Evolutionary conservation across 192 early-diverging fungal genomes (phyloP), one percentile per base, ranked within the genome.

Genomic region (Entomortierella lignicola): DNA sequence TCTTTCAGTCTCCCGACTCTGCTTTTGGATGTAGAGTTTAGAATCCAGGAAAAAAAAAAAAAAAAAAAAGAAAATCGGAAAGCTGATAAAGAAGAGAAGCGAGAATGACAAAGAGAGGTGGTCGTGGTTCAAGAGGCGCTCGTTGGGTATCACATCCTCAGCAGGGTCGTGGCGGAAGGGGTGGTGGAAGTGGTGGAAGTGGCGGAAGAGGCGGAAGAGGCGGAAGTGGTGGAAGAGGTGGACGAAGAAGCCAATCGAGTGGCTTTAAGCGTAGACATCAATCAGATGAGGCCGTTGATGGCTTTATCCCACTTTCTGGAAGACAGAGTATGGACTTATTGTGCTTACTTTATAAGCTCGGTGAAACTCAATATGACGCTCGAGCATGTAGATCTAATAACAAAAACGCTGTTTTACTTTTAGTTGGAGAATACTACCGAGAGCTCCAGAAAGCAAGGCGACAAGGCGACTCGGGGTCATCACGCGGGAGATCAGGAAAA

Each of bases 231-330:
- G 39, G n/a, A 39, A 7, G 58, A 20, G 26, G 32, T 4, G 13
- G 51, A 43, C 32, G 63, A 15, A 23, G 63, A 8, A 21, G 63
- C 17, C 26, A 31, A 20, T 30, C 60, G 39, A 43, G 48, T 30
- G 29, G 57, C 10, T 54, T 54, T 23, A 54, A 54, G 52, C 2
- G 52, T 10, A 54, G 26, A 26, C 52, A 26, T 26, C 52, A 54
- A 4, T 54, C 52, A 27, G 52, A 54, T 54, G 25, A 54, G 7
- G 25, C 8, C 26, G 52, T 4, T 3, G 65, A 67, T 34, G 65
- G 43, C 18, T 55, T 55, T 32, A 65, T 65, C 21, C 39, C 63
- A 18, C 63, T 65, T 10, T 37, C 34, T 10, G 34, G 34, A 10
- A 37, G 34, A 37, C 34, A 37, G 34, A 37, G 34, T 37, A 37